Evolutionary conservation across 306 rosid genomes (phyloP), one percentile per base, ranked within the genome.

Genomic region (Glycine tomentella): DNA sequence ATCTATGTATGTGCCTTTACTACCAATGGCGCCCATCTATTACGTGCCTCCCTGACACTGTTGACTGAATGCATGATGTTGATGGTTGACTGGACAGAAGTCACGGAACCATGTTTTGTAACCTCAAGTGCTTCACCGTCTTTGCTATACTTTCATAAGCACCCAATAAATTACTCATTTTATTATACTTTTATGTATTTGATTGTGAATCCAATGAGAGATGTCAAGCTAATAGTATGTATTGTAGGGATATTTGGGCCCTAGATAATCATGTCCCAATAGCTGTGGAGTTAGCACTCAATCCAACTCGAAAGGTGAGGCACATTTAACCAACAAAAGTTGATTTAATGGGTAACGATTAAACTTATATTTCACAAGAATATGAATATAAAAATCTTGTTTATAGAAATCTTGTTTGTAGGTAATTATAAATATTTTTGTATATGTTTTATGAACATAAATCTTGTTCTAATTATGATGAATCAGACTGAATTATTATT

Each of bases 51-150:
- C 62, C 52, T 79, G 34, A 70, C 74, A 46, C 75, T 69, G 78
- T 48, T 56, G 76, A 20, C 69, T 8, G 79, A 86, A 78, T 83
- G 85, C 56, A 79, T 56, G 78, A 72, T 77, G 62, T 51, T 82
- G 75, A 74, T 67, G 80, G 76, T 55, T 55, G 80, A 56, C 70
- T 67, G 4, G 55, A 75, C 69, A 36, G 8, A 68, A 67, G 51
- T 44, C 53, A 68, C 38, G 80, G 69, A 74, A 55, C 75, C 70
- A 65, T 81, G 69, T 81, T 34, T 25, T 25, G 31, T 2, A 25
- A 34, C 38, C 38, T 34, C 38, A 2, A 34, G 38, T 80, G 75
- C 10, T 67, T 76, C 77, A 57, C 33, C 20, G n/a, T 75, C 62
- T 78, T 36, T 36, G 4, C 17, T 68, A 34, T 57, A 15, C 69